Evolutionary conservation across 2,329 filamentous ascomycete species (phyloP).

Genomic region (Fusarium praegraminearum): DNA sequence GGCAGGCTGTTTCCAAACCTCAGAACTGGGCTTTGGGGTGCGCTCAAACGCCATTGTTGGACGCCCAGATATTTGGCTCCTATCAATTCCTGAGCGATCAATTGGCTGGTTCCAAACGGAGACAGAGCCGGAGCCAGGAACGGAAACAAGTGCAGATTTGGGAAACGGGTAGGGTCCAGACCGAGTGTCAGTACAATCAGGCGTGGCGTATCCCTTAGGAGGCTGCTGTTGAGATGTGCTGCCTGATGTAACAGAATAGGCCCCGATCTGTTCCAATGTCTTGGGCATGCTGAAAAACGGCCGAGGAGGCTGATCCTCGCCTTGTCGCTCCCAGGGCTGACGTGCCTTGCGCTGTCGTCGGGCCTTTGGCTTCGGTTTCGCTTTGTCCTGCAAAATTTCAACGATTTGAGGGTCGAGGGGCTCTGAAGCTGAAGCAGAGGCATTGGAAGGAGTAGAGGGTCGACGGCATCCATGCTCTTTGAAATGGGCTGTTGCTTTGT

Average conservation of each 20-base stretch:
- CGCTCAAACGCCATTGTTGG: neutral
- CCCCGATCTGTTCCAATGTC: neutral
- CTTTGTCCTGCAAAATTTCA: slow-evolving; percentile 1
- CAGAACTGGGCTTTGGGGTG: neutral
- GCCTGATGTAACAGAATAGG: neutral
- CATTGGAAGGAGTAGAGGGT: slow-evolving; percentile 9
- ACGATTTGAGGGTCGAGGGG: slow-evolving; percentile 12
- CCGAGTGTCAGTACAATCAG: neutral
- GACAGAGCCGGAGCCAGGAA: neutral
- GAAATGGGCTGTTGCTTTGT: slow-evolving; percentile 33
- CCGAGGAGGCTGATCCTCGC: neutral
- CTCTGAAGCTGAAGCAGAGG: neutral
- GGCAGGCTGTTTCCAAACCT: neutral
- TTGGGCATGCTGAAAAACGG: neutral
- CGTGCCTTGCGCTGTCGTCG: slow-evolving; percentile 4
- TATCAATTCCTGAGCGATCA: neutral
- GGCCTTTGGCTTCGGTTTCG: slow-evolving; percentile 3
- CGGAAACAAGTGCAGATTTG: neutral
- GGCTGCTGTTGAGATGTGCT: neutral
- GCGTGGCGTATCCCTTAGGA: neutral
- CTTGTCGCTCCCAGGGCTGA: neutral
- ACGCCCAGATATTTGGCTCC: neutral
- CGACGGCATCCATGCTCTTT: slow-evolving; percentile 20
- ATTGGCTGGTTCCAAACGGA: neutral
- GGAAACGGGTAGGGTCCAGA: neutral